Percentiles rank a stretch among this genome's conserved stretches.
phyloP scores from a whole-genome alignment of 179 eudicot genomes.

The Beta corolliflora region DNA sequence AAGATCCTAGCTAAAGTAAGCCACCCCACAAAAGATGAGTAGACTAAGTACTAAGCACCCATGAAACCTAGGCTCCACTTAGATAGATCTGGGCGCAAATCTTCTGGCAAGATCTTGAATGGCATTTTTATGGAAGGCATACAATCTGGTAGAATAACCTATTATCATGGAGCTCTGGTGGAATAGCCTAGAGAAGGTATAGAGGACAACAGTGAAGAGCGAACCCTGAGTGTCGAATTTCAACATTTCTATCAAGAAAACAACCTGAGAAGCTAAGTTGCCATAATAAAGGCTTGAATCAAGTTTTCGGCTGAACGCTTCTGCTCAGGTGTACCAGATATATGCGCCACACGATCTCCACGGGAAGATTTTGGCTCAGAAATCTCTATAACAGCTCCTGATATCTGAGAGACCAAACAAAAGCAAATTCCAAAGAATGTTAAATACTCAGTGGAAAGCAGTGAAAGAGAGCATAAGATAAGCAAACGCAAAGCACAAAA shows the following conservation, averaged over 20 bases:
- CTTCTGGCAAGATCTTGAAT: conserved; percentile 38
- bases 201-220: conserved; percentile 27
- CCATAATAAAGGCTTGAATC: conserved; percentile 93
- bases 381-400: conserved; percentile 88
- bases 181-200: conserved; percentile 42
- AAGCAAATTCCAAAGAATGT: conserved; percentile 16
- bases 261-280: conserved; percentile 52
- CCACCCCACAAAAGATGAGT: conserved; percentile 43
- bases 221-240: conserved; percentile 33
- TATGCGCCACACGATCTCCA: conserved; percentile 80
- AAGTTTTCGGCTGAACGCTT: conserved; percentile 91
- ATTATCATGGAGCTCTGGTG: conserved; percentile 30
- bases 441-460: neutral
- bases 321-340: conserved; percentile 88
- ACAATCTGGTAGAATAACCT: conserved; percentile 32
- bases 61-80: conserved; percentile 40
- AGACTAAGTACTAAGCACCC: conserved; percentile 35
- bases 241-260: conserved; percentile 40
- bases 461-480: neutral
- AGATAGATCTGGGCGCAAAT: conserved; percentile 30
- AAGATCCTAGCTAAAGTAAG: conserved; percentile 51
- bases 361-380: conserved; percentile 75
- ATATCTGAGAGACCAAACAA: conserved; percentile 62
- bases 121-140: conserved; percentile 33
- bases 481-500: neutral